Percentiles rank a stretch among this genome's conserved stretches.
phyloP scores from a whole-genome alignment of 192 early-diverging fungal genomes.

The Backusella tarrabulga region DNA sequence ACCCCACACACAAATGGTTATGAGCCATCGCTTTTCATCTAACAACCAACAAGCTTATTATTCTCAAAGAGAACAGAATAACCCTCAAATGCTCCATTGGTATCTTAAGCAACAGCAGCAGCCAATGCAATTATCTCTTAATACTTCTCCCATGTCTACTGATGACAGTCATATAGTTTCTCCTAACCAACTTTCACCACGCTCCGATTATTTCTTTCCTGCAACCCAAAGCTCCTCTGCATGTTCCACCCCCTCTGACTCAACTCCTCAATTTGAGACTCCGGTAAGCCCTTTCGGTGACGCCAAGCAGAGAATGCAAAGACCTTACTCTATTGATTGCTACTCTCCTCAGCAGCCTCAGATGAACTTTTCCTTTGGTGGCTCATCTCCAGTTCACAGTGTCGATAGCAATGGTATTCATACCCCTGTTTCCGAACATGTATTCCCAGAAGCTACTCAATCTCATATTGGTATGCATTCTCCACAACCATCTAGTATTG shows the following conservation, averaged over 20 bases:
- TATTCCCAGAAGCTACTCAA: neutral
- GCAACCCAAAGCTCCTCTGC: neutral
- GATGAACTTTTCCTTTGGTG: neutral
- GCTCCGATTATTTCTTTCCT: neutral
- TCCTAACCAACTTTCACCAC: neutral
- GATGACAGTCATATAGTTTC: neutral
- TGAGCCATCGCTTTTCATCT: neutral
- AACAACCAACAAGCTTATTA: neutral
- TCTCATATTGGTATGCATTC: neutral
- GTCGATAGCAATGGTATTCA: neutral
- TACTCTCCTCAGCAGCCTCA: neutral
- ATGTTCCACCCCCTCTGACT: neutral
- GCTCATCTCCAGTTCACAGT: neutral
- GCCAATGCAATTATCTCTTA: neutral
- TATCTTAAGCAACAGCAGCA: slow-evolving; percentile 2
- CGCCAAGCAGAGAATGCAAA: neutral
- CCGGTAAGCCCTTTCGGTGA: neutral
- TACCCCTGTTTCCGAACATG: neutral
- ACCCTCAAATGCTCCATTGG: neutral
- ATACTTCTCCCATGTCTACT: neutral
- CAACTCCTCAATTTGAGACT: neutral
- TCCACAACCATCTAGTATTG: neutral
- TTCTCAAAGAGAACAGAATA: neutral
- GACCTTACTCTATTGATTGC: neutral
- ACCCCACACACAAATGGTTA: neutral